Evolutionary conservation across 495 filamentous ascomycete genomes (phyloP), one percentile per base, ranked within the genome.

Genomic region (Podospora appendiculata): DNA sequence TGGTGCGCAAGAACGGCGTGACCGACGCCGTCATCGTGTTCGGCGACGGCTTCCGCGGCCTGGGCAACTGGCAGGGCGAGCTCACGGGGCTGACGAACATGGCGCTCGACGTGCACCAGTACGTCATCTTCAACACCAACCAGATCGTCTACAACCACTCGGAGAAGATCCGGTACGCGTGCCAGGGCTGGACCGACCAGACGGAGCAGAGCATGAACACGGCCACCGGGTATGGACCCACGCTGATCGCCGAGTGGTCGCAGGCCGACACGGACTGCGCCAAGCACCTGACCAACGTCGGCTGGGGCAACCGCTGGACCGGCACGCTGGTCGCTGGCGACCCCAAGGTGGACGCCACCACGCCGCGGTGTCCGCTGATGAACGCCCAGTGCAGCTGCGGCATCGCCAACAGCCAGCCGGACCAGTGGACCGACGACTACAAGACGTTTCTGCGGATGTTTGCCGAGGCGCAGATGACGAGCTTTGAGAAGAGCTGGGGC

Each of bases 221-320:
- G 1, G 64, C 77, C 12, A 88, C 84, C 8, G 94, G 93, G 39
- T 99, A 90, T 76, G 94, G 94, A 0, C 93, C 93, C 6, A 96
- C 91, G n/a, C 83, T 97, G 48, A 89, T 92, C 65, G 94, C 92
- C 59, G 94, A 99, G 78, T 99, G 90, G 89, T 89, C 85, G 4
- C 93, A 97, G 76, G 92, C 94, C 41, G 94, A 99, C 64, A 97
- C 94, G 11, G 94, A 99, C 71, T 99, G 94, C 72, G 82, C 89
- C 3, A 56, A 78, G 57, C 83, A 90, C 61, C 78, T 99, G 53
- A 97, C 95, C 67, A 90, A 96, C 66, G 89, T 96, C 47, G 86
- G 85, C 57, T 76, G 80, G 55, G 94, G 94, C 49, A 88, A 84
- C 47, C 83, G 94, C 43, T 99, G 94, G 94, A 84, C 88, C 65